Evolutionary conservation across 306 rosid species (phyloP).

Genomic region (Glycine soja): DNA sequence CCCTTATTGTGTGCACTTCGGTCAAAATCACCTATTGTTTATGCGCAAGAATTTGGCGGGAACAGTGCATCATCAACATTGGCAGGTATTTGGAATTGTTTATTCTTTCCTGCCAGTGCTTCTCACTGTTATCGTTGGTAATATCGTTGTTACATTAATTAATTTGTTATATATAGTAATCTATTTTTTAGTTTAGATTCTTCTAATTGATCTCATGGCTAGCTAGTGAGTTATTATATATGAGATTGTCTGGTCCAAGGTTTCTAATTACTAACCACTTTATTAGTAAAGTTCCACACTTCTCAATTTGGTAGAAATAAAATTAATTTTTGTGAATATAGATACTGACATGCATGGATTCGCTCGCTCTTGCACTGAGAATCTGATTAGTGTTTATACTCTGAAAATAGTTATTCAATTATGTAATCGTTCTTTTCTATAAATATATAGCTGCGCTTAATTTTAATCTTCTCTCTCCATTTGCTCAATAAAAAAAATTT

Average conservation of each 20-base stretch:
- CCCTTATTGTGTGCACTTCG: slow-evolving; percentile 71
- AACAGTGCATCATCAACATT: slow-evolving; percentile 41
- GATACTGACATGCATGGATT: not conserved
- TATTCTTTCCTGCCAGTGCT: slow-evolving; percentile 17
- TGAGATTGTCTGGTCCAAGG: not conserved
- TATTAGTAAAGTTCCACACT: not conserved
- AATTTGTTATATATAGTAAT: not conserved
- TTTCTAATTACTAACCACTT: slow-evolving; percentile 19
- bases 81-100: slow-evolving; percentile 31
- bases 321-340: not conserved
- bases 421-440: slow-evolving; percentile 14
- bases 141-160: not conserved
- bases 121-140: slow-evolving; percentile 29
- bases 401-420: slow-evolving; percentile 27
- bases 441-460: slow-evolving; percentile 9
- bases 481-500: not conserved
- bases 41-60: slow-evolving; percentile 62
- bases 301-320: not conserved
- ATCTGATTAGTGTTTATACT: slow-evolving; percentile 17
- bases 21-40: slow-evolving; percentile 72
- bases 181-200: slow-evolving; percentile 23
- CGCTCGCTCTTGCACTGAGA: slow-evolving; percentile 25
- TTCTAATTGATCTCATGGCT: slow-evolving; percentile 8
- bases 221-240: not conserved
- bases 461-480: not conserved